These are phyloP conservation scores for Fraxinus americana DNA, from an alignment of 257 asterid species.

Conservation along the genomic window DNA sequence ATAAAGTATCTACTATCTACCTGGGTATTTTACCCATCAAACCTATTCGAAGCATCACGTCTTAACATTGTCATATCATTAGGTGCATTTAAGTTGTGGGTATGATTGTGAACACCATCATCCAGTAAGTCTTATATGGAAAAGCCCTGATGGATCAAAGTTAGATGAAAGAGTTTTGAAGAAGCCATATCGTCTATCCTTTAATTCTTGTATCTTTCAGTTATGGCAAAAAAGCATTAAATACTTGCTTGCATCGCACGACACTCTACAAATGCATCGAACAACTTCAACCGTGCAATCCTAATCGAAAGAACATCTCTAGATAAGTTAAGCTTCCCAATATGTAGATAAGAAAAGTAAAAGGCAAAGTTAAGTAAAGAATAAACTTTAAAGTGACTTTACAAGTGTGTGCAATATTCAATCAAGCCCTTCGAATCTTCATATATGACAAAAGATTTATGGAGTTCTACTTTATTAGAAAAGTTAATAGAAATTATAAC, in stretches of 20 bases:
- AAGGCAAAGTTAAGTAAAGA: neutral
- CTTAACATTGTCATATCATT: neutral
- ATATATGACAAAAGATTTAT: neutral
- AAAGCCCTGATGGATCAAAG: no score
- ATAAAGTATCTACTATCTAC: neutral
- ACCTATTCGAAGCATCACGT: neutral
- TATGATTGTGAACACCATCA: neutral
- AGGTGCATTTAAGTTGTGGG: neutral
- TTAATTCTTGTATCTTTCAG: no score
- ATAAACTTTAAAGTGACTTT: neutral
- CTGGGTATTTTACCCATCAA: no score
- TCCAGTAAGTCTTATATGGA: no score
- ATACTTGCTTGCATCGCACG: neutral
- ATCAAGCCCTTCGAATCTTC: neutral
- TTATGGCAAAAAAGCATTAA: neutral
- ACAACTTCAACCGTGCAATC: neutral
- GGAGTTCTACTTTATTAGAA: neutral
- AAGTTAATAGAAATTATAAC: no score
- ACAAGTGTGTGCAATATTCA: neutral
- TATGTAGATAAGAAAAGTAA: neutral
- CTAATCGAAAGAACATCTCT: neutral
- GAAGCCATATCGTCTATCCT: neutral
- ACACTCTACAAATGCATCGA: neutral
- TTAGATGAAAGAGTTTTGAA: neutral
- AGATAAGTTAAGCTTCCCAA: neutral